Percentiles rank a stretch among this genome's conserved stretches.
Evolutionary conservation across 345 rosid genomes (phyloP).

Genomic region (Eucalyptus pauciflora): DNA sequence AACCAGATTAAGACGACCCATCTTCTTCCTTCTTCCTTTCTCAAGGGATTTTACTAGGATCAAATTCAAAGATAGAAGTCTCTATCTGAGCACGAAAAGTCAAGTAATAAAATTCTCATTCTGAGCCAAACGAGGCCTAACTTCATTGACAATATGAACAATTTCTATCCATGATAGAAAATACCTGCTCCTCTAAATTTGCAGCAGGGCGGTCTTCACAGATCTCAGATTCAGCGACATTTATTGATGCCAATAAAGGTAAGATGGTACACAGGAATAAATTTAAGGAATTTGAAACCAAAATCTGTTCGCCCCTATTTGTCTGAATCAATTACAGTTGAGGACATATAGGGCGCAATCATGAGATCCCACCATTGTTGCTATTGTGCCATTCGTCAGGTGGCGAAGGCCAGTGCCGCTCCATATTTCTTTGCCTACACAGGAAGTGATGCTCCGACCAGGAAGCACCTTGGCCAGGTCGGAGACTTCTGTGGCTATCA

Average conservation of each 20-base stretch:
- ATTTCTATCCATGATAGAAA: background rate
- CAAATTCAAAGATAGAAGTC: background rate
- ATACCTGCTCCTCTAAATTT: background rate
- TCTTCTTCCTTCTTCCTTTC: background rate
- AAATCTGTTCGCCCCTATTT: background rate
- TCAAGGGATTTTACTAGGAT: background rate
- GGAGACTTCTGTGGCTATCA: slow-evolving; percentile 42
- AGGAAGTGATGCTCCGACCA: slow-evolving; percentile 6
- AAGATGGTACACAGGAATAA: background rate
- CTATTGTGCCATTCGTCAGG: slow-evolving; percentile 5
- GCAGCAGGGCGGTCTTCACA: background rate
- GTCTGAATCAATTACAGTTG: slow-evolving; percentile 13
- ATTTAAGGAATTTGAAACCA: background rate
- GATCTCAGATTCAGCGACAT: background rate
- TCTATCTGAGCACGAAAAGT: background rate
- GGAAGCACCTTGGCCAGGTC: slow-evolving; percentile 45
- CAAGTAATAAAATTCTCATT: background rate
- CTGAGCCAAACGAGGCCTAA: background rate
- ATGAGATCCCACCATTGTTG: slow-evolving; percentile 33
- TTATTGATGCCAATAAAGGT: background rate
- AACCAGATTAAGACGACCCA: background rate
- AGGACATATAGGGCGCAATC: slow-evolving; percentile 56
- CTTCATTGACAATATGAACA: background rate
- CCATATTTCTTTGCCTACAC: slow-evolving; percentile 50
- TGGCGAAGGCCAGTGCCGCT: slow-evolving; percentile 23